These are phyloP conservation scores for Eustoma russellianum DNA, from an alignment of 257 asterid genomes.

Conservation along the genomic window DNA sequence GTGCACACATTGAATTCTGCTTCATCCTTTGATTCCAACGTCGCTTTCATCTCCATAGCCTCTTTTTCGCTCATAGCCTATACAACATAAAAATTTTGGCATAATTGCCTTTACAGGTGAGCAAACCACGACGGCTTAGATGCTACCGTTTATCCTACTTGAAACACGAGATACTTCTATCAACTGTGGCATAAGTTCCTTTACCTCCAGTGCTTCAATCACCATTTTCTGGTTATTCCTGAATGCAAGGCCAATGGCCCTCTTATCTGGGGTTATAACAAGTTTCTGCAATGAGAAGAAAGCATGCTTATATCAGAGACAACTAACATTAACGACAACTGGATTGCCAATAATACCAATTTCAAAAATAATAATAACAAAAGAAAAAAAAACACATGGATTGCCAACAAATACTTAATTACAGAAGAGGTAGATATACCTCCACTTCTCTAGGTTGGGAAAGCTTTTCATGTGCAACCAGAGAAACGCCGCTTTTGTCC, in stretches of 20 bases:
- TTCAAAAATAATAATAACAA: too few species aligned
- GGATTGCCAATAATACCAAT: neutral
- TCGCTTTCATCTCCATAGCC: slow-evolving; percentile 69
- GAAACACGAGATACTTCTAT: neutral
- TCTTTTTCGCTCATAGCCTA: slow-evolving; percentile 73
- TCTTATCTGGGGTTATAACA: slow-evolving; percentile 59
- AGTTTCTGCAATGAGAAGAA: slow-evolving; percentile 29
- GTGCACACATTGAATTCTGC: slow-evolving; percentile 64
- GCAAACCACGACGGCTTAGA: too few species aligned
- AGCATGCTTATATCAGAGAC: too few species aligned
- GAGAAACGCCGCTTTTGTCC: slow-evolving; percentile 66
- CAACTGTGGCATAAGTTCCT: too few species aligned
- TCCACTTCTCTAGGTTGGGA: slow-evolving; percentile 79
- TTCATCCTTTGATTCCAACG: slow-evolving; percentile 56
- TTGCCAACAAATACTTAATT: neutral
- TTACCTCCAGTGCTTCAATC: slow-evolving; percentile 68
- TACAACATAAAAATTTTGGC: neutral
- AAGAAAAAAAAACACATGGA: too few species aligned
- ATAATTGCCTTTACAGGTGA: neutral
- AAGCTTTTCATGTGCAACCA: slow-evolving; percentile 67
- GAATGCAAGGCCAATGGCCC: slow-evolving; percentile 78
- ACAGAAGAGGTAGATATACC: slow-evolving; percentile 22
- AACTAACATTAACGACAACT: neutral
- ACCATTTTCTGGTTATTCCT: slow-evolving; percentile 70
- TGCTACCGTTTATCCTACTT: neutral